These are phyloP conservation scores for Erigeron philadelphicus DNA, from an alignment of 140 eudicot genomes.

Conservation along the genomic window DNA sequence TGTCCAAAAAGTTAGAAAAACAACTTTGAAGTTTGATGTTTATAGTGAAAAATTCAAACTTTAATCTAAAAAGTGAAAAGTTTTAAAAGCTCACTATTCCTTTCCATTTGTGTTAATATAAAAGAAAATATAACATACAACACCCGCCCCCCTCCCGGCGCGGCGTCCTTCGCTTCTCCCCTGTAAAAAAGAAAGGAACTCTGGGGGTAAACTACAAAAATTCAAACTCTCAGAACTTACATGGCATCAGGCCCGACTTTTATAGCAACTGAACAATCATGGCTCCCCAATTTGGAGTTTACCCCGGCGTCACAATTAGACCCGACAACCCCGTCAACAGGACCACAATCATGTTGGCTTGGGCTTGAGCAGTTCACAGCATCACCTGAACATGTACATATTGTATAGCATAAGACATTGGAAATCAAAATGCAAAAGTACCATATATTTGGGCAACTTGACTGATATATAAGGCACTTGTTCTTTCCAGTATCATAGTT, in stretches of 20 bases:
- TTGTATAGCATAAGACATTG: conserved; percentile 4
- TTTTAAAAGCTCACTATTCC: too few relatives aligned
- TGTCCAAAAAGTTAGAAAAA: too few relatives aligned
- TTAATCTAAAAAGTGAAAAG: too few relatives aligned
- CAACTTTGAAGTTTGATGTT: too few relatives aligned
- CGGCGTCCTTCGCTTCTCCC: too few relatives aligned
- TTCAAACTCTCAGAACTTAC: conserved; percentile 36
- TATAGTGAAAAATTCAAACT: too few relatives aligned
- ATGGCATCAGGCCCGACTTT: conserved; percentile 29
- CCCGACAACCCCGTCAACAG: conserved; percentile 21
- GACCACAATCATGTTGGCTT: conserved; percentile 35
- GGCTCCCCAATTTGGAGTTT: conserved; percentile 21
- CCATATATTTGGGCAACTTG: not conserved
- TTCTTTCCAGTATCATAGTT: not conserved
- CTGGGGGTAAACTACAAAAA: conserved; percentile 1
- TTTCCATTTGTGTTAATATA: too few relatives aligned
- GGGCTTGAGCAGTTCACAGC: conserved; percentile 23
- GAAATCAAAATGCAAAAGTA: conserved; percentile 1
- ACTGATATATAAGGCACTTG: not conserved
- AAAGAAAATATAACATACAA: not conserved
- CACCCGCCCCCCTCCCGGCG: conserved; percentile 4
- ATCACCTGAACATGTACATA: conserved; percentile 36
- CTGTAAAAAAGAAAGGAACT: not conserved
- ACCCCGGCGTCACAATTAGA: conserved; percentile 31
- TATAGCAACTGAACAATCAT: conserved; percentile 22